Base-by-base conservation (phyloP, 805 yeast genomes). In the Wickerhamomyces queroliae region DNA sequence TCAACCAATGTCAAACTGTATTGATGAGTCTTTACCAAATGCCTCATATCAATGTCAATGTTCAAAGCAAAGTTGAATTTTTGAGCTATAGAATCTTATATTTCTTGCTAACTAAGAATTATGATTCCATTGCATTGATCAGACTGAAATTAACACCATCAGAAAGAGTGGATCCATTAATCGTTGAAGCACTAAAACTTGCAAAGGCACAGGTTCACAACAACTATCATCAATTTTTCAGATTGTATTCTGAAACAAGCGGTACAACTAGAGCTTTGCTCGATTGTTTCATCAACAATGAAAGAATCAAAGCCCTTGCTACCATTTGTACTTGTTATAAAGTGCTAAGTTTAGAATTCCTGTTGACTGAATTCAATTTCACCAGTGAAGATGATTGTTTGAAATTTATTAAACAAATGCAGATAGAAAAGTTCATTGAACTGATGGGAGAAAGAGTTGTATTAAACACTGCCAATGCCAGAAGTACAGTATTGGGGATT, bases 1-100 rank as follows among this genome's bases (percentile, higher is more conserved):
- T 85, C 59, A 93, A 93, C 63, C 97, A 91, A 59, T 93, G 98
- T 58, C 95, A 85, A 59, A 78, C 95, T 13, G 87, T 88, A 51
- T 63, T 93, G 37, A 76, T 76, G 46, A 67, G 72, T 33, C 64
- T 90, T 19, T 90, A 83, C 54, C 73, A 66, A 21, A 50, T 52
- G 19, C 64, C 65, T 6, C 59, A 62, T 8, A 55, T 63, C n/a
- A 50, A 48, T 24, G 53, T 56, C 4, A 63, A 67, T 10, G 57
- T 65, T 12, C n/a, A n/a, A n/a, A 65, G 66, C 40, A 61, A 69
- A 47, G 64, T 70, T 35, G 96, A 90, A 55, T 87, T 86, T 52
- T 60, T 78, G 29, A 71, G 86, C 35, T 90, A 86, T 59, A 68
- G 88, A 39, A 69, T 88, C 11, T 66, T 89, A 3, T 90, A 90